Conservation (phyloP, 78 protist species). For the Speleostelium caveatum region DNA sequence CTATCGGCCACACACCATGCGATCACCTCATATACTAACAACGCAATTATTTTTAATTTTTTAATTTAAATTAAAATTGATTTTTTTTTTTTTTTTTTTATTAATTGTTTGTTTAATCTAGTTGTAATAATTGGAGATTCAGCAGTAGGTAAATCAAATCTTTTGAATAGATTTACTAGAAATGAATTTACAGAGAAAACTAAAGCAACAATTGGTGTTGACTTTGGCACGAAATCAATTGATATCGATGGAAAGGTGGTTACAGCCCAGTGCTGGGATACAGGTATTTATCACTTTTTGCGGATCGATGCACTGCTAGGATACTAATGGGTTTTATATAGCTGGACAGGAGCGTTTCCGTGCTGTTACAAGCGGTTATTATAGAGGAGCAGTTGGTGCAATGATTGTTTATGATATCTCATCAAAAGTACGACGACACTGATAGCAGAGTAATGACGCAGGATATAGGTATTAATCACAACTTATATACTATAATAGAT, state of each 20-base stretch:
- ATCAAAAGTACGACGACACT: conserved; percentile 45
- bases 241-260: conserved; percentile 70
- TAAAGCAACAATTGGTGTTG: conserved; percentile 94
- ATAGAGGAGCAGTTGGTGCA: conserved; percentile 99
- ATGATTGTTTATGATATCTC: conserved; percentile 98
- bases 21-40: too few species aligned
- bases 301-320: too few species aligned
- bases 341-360: conserved; percentile 99
- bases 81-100: not conserved
- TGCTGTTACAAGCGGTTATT: conserved; percentile 94
- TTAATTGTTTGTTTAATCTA: not conserved
- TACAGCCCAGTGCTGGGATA: conserved; percentile 85
- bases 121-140: conserved; percentile 81
- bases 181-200: conserved; percentile 89
- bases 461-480: not conserved
- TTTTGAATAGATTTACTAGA: conserved; percentile 89
- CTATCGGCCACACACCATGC: too few species aligned
- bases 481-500: not conserved
- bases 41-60: not conserved
- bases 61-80: not conserved
- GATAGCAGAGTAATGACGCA: not conserved
- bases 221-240: conserved; percentile 88
- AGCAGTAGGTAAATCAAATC: conserved; percentile 82
- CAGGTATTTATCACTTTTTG: conserved; percentile 26
- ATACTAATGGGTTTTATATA: not conserved